phyloP scores from a whole-genome alignment of 2,329 filamentous ascomycete species.

The Epichloe bromicola region DNA sequence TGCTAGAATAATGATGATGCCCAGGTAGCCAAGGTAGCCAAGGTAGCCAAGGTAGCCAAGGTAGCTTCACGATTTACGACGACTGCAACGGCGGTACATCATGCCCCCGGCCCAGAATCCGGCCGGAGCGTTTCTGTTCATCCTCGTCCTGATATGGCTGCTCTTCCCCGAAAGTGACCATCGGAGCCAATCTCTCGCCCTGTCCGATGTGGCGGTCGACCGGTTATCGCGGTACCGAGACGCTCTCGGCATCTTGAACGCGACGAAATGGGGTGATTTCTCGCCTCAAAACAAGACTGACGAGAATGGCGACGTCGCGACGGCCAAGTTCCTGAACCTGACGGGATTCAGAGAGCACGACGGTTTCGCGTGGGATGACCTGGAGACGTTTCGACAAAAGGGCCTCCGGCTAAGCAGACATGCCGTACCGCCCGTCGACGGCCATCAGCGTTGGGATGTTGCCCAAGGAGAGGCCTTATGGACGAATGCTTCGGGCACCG shows the following conservation, averaged over 20 bases:
- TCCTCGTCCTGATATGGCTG: slow-evolving; percentile 26
- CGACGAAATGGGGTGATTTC: slow-evolving; percentile 48
- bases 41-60: slow-evolving; percentile 3
- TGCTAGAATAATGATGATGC: slow-evolving; percentile 9
- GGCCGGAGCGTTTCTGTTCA: slow-evolving; percentile 16
- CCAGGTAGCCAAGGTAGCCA: slow-evolving; percentile 4
- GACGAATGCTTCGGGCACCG: slow-evolving; percentile 63
- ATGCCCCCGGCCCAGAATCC: slow-evolving; percentile 35
- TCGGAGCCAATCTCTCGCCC: slow-evolving; percentile 18
- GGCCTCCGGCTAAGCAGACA: slow-evolving; percentile 48
- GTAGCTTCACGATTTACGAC: slow-evolving; percentile 3
- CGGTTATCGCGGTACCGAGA: slow-evolving; percentile 39
- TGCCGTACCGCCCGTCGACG: slow-evolving; percentile 30
- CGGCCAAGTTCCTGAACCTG: slow-evolving; percentile 47
- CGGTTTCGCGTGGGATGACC: slow-evolving; percentile 64
- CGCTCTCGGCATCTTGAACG: slow-evolving; percentile 40
- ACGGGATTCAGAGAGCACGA: slow-evolving; percentile 66
- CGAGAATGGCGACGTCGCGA: slow-evolving; percentile 12
- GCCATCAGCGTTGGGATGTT: slow-evolving; percentile 27
- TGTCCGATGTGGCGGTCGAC: slow-evolving; percentile 25
- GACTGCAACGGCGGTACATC: slow-evolving; percentile 8
- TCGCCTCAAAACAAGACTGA: slow-evolving; percentile 23
- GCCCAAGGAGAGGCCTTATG: slow-evolving; percentile 42
- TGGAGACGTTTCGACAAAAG: slow-evolving; percentile 51
- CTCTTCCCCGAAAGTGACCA: slow-evolving; percentile 25